Conservation (phyloP, 129 eudicot species). For the Kitagawia praeruptora region DNA sequence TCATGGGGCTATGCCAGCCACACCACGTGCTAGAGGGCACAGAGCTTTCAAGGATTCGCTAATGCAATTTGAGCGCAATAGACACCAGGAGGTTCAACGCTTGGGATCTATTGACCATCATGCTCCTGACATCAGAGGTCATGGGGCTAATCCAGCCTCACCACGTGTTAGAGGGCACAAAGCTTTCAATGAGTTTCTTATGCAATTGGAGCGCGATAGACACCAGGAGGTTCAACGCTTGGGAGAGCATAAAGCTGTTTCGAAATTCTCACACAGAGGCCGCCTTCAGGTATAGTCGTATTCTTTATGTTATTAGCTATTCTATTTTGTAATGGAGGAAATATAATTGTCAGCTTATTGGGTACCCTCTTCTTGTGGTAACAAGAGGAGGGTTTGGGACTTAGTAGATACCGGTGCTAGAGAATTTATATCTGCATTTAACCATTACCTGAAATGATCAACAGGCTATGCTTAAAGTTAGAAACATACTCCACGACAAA, state of each 20-base stretch:
- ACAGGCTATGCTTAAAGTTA: conserved; percentile 61
- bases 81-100: conserved; percentile 49
- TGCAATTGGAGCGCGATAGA: conserved; percentile 46
- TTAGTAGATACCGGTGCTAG: background rate
- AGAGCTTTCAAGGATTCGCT: conserved; percentile 44
- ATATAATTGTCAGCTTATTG: background rate
- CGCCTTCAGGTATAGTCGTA: conserved; percentile 45
- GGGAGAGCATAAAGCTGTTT: conserved; percentile 37
- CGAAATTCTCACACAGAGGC: conserved; percentile 64
- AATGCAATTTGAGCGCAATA: conserved; percentile 41
- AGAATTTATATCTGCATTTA: background rate
- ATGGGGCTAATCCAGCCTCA: conserved; percentile 21
- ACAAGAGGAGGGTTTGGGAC: background rate
- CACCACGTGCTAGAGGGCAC: conserved; percentile 56
- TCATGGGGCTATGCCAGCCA: conserved; percentile 17
- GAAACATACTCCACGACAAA: conserved; percentile 31
- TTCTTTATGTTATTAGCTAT: background rate
- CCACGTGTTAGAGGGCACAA: conserved; percentile 58
- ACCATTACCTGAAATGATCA: background rate
- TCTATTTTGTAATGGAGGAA: background rate
- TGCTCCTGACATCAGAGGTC: conserved; percentile 20
- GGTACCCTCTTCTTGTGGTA: background rate
- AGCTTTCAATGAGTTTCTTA: conserved; percentile 37
- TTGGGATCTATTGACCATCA: conserved; percentile 14
- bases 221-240: conserved; percentile 47